These are phyloP conservation scores for Bryoerythrophyllum caledonicum DNA, from an alignment of 225 moss, liverwort and hornwort genomes.

Conservation along the genomic window DNA sequence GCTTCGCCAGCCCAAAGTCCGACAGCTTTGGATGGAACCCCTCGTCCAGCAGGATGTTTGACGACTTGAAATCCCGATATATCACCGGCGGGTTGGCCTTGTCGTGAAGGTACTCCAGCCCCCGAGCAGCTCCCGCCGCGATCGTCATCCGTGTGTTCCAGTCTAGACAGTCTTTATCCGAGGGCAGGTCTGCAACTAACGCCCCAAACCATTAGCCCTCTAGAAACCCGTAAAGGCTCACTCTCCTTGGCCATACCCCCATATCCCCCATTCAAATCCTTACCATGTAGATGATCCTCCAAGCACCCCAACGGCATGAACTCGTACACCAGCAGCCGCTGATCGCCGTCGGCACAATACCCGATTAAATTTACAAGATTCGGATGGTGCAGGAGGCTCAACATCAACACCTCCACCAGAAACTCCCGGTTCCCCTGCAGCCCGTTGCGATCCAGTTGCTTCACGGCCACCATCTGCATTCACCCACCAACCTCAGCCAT, in stretches of 20 bases:
- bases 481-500: slow-evolving; percentile 7
- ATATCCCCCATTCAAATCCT: too few relatives aligned
- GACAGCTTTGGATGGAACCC: slow-evolving; percentile 97
- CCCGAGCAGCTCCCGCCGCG: slow-evolving; percentile 98
- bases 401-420: slow-evolving; percentile 97
- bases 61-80: slow-evolving; percentile 96
- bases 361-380: slow-evolving; percentile 99
- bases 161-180: slow-evolving; percentile 93
- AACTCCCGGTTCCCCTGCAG: slow-evolving; percentile 99
- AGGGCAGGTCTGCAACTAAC: slow-evolving; percentile 77
- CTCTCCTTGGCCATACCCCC: too few relatives aligned
- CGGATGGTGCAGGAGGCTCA: slow-evolving; percentile 95
- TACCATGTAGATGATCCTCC: slow-evolving; percentile 98
- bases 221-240: too few relatives aligned
- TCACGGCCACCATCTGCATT: slow-evolving; percentile 91
- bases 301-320: slow-evolving; percentile 95
- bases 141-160: slow-evolving; percentile 99
- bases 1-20: slow-evolving; percentile 95
- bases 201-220: neutral
- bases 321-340: slow-evolving; percentile 94
- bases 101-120: slow-evolving; percentile 94
- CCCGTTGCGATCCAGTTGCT: slow-evolving; percentile 96
- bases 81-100: slow-evolving; percentile 99
- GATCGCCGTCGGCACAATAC: slow-evolving; percentile 97
- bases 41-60: slow-evolving; percentile 94